Base-by-base conservation (phyloP, 192 early-diverging fungal genomes). In the Entophlyctis helioformis region DNA sequence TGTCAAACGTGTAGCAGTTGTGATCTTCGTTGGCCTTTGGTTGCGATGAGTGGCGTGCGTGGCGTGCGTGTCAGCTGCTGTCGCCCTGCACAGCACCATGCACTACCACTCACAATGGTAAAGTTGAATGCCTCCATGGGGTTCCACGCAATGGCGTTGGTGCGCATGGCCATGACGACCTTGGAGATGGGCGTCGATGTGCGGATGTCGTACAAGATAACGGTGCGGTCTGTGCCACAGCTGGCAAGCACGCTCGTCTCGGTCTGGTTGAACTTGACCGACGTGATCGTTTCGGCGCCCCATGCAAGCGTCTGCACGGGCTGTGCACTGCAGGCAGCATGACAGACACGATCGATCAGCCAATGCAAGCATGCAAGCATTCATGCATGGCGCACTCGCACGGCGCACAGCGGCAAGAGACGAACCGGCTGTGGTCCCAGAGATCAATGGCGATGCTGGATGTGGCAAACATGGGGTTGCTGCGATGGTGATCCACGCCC, bases 81-180 rank as follows among this genome's bases (percentile, higher is more conserved):
- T 87, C 85, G 61, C 87, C 87, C 62, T 76, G 40, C 12, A 19
- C 19, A 33, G n/a, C 0, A 3, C 29, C 13, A n/a, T n/a, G n/a
- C n/a, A n/a, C n/a, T n/a, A 35, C 16, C 6, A 60, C 54, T 31
- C 57, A 72, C 74, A 2, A 72, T 72, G 25, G 91, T 78, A 69
- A 99, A 97, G 53, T 82, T 90, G 62, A 86, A 93, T 4, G 96
- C 89, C 58, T 96, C 91, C 90, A 97, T 96, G 3, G 96, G 96
- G 60, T 99, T 99, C 96, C 96, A 99, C 15, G 87, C 67, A 39
- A 99, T 89, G 9, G 96, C 88, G 60, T 99, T 99, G 21, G 89
- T 87, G 46, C 78, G 79, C 71, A 93, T 72, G 48, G 80, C 44
- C 6, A 50, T 34, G 46, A 91, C 60, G 22, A 83, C 55, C 60